A percentile compares a stretch with the other conserved stretches of the same genome.
Evolutionary conservation across 495 filamentous ascomycete species (phyloP).

Genomic region (Neurospora sp.): DNA sequence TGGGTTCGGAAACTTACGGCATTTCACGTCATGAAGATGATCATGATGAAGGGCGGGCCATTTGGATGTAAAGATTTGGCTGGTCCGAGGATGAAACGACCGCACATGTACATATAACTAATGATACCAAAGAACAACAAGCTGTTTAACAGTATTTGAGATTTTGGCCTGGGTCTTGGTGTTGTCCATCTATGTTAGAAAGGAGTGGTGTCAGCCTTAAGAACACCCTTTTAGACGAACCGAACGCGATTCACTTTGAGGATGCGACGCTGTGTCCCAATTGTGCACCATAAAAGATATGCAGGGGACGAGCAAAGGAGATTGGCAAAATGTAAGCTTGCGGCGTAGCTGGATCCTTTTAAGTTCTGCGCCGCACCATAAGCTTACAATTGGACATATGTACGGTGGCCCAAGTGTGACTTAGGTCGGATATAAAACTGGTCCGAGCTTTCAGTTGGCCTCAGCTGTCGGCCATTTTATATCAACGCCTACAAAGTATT

Average conservation of each 20-base stretch:
- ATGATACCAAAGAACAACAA: not conserved
- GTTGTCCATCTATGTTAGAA: not conserved
- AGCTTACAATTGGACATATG: not conserved
- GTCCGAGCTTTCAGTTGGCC: too few relatives aligned
- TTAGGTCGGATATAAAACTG: too few relatives aligned
- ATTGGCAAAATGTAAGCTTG: not conserved
- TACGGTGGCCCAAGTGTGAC: too few relatives aligned
- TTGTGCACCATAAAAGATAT: not conserved
- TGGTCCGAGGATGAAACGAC: not conserved
- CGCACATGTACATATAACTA: not conserved
- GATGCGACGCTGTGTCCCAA: not conserved
- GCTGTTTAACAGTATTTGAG: not conserved
- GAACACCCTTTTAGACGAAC: not conserved
- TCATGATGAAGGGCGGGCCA: not conserved
- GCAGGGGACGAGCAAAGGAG: not conserved
- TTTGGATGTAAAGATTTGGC: not conserved
- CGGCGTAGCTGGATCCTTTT: not conserved
- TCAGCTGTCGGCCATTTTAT: too few relatives aligned
- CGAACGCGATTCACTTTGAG: not conserved
- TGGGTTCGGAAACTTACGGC: not conserved
- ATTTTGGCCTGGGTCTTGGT: not conserved
- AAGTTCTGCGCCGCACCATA: not conserved
- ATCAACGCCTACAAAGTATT: too few relatives aligned
- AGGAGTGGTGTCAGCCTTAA: not conserved
- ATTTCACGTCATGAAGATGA: not conserved